phyloP scores from a whole-genome alignment of 1,284 basidiomycete species.

The Fomitiporia mediterranea region DNA sequence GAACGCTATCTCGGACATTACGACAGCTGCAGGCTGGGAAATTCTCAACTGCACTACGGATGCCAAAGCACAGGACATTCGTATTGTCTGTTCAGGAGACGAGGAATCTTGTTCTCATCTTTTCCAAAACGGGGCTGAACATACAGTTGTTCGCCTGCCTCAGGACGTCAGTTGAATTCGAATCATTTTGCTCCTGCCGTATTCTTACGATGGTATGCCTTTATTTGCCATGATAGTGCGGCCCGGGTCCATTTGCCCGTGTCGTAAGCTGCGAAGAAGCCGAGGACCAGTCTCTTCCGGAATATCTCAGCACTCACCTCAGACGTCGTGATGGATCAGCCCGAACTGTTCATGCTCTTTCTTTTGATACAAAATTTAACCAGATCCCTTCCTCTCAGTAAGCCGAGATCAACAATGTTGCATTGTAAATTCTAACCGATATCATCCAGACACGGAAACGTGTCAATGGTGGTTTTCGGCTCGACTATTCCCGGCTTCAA shows the following conservation, averaged over 20 bases:
- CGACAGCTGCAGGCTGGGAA: constrained; percentile 50
- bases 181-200: neutral
- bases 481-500: neutral
- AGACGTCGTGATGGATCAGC: constrained; percentile 30
- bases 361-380: constrained; percentile 40
- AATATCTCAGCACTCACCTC: constrained; percentile 28
- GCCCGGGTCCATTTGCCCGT: constrained; percentile 44
- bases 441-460: neutral
- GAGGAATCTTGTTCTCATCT: constrained; percentile 40
- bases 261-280: constrained; percentile 39
- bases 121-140: constrained; percentile 40
- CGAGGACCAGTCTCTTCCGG: constrained; percentile 40
- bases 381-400: neutral
- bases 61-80: constrained; percentile 40
- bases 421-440: neutral
- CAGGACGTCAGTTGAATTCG: constrained; percentile 35
- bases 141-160: constrained; percentile 48
- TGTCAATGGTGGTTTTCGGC: constrained; percentile 1
- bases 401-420: neutral
- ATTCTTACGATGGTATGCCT: neutral
- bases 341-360: constrained; percentile 38
- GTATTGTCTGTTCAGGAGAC: constrained; percentile 41
- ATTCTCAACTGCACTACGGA: constrained; percentile 43
- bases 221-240: constrained; percentile 39
- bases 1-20: constrained; percentile 47